Conservation (phyloP, 2,329 filamentous ascomycete species). For the Ustulina deusta region DNA sequence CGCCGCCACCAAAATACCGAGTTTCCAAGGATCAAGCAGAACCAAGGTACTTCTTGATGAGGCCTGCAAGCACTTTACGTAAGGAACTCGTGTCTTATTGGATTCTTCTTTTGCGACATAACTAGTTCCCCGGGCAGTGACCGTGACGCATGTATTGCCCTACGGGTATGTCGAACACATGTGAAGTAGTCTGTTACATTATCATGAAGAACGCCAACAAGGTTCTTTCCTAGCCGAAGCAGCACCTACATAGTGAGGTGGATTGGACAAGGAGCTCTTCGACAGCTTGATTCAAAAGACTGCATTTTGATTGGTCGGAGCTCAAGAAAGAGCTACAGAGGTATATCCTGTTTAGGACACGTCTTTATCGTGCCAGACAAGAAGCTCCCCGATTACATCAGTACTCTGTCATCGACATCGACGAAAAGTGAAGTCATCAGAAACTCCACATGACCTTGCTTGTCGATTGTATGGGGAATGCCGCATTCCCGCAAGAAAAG, state of each 20-base stretch:
- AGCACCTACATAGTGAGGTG: too few species aligned
- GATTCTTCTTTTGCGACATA: too few species aligned
- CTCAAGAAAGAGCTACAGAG: neutral
- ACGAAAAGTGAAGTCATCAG: slow-evolving; percentile 17
- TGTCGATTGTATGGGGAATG: neutral
- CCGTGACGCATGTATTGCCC: too few species aligned
- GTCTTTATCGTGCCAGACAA: neutral
- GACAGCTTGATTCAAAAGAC: neutral
- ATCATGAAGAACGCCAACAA: neutral
- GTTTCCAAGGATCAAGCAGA: too few species aligned
- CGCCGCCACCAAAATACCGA: too few species aligned
- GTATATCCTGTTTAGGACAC: slow-evolving; percentile 11
- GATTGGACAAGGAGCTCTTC: too few species aligned
- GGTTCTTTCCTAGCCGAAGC: neutral
- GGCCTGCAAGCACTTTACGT: too few species aligned
- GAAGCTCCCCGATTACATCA: slow-evolving; percentile 32
- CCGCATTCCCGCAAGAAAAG: neutral
- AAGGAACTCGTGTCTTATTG: too few species aligned
- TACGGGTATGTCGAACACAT: too few species aligned
- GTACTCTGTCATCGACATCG: slow-evolving; percentile 25
- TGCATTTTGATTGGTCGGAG: slow-evolving; percentile 18
- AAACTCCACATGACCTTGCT: neutral
- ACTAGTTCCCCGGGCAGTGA: too few species aligned
- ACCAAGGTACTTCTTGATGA: too few species aligned
- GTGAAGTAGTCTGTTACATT: too few species aligned